A percentile compares a stretch with the other conserved stretches of the same genome.
Conservation (phyloP, 176 grass and related monocot genomes). For the Olyra latifolia region DNA sequence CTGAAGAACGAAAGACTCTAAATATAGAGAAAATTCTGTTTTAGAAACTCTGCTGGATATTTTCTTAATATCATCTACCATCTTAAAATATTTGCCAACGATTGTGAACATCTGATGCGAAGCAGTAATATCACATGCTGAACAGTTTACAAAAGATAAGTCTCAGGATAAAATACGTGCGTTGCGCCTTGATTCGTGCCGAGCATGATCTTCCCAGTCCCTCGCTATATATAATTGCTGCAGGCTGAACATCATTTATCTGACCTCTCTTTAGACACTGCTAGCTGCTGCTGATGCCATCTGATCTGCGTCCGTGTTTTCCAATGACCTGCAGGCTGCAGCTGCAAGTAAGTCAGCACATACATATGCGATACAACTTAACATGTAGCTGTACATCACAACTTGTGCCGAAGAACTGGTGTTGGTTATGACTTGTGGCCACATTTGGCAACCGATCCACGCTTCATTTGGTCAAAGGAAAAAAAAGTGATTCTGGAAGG, state of each 20-base stretch:
- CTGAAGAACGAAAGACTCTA: too few relatives aligned
- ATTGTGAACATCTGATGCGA: background rate
- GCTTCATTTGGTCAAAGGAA: background rate
- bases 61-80: too few relatives aligned
- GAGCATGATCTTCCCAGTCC: constrained; percentile 19
- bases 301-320: background rate
- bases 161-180: background rate
- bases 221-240: constrained; percentile 4
- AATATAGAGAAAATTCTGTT: too few relatives aligned
- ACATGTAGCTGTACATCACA: background rate
- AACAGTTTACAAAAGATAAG: background rate
- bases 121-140: constrained; percentile 5
- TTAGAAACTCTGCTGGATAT: too few relatives aligned
- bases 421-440: background rate
- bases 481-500: background rate
- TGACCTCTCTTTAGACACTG: constrained; percentile 9
- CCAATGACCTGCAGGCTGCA: constrained; percentile 2
- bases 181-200: background rate
- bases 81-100: background rate
- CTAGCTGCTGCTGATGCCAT: too few relatives aligned
- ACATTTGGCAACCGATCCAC: background rate
- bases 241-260: background rate
- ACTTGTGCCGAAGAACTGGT: background rate
- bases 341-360: background rate
- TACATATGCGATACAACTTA: background rate